Percentiles rank a stretch among this genome's conserved stretches.
Conservation (phyloP, 345 rosid genomes). For the Eucalyptus tenuipes region DNA sequence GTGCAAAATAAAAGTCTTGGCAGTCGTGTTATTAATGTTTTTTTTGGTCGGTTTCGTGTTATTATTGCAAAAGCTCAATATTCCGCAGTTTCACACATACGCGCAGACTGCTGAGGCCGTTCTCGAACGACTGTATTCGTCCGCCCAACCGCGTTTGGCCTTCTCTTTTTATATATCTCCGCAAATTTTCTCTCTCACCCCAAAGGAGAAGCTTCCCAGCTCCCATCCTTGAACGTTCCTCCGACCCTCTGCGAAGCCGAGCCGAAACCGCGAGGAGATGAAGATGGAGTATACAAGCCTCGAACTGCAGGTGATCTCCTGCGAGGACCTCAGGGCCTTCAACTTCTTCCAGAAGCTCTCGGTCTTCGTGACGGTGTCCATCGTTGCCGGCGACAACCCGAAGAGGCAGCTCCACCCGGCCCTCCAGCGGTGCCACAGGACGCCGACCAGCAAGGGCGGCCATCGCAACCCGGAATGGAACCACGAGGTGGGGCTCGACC, state of each 20-base stretch:
- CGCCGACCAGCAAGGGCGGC: slow-evolving; percentile 8
- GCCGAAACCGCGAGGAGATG: not conserved
- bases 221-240: not conserved
- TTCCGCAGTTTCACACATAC: not conserved
- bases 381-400: slow-evolving; percentile 2
- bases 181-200: not conserved
- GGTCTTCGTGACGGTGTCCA: slow-evolving; percentile 14
- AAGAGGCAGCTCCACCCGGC: not conserved
- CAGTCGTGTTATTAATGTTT: not conserved
- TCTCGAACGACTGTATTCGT: not conserved
- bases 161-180: not conserved
- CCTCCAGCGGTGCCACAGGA: slow-evolving; percentile 13
- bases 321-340: slow-evolving; percentile 29
- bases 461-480: slow-evolving; percentile 37
- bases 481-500: slow-evolving; percentile 20
- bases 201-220: not conserved
- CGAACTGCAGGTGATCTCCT: slow-evolving; percentile 19
- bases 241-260: not conserved
- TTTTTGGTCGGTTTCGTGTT: not conserved
- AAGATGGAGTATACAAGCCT: slow-evolving; percentile 14
- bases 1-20: not conserved
- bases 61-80: not conserved
- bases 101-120: not conserved
- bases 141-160: not conserved
- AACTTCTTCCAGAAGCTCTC: slow-evolving; percentile 34